Evolutionary conservation across 164 flowering plant genomes (phyloP), one percentile per base, ranked within the genome.

Genomic region (Chimonanthus praecox): DNA sequence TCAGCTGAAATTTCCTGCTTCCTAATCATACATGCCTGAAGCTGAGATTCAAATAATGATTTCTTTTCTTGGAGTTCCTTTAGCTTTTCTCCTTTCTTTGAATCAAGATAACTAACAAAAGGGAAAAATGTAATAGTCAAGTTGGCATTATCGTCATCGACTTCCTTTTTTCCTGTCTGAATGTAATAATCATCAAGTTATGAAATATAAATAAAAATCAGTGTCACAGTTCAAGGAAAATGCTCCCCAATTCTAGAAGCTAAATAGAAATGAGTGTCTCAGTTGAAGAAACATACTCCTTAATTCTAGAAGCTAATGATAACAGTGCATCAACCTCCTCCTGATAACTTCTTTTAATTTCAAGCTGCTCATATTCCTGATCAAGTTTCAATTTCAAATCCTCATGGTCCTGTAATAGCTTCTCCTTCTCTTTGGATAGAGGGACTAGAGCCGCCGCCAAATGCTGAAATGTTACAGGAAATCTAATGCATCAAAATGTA

Each of bases 191-290:
- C 73, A 7, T 69, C 16, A 58, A 70, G 45, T 69, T 60, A 21
- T 6, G n/a, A 18, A 2, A 69, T 6, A 66, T 6, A 71, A 11
- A 54, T n/a, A 20, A 54, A 2, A 76, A 7, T 11, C 47, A 5
- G n/a, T 68, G 54, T 21, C 33, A 46, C 45, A 62, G 69, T 54
- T 47, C 7, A 67, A 10, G 61, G 64, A 64, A 75, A 88, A 64
- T 92, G 92, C 99, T 84, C 89, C 80, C 85, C 85, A 71, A 95
- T 92, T 79, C 85, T 85, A 18, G 89, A 84, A 66, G 74, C 76
- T 67, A 80, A 49, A 20, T 71, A 78, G 48, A 68, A 74, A 47
- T 94, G 87, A 9, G 5, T 69, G 50, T 43, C 44, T 49, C 47
- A 64, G 70, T 58, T 48, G 9, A 67, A 11, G 60, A 67, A 58